Percentiles rank a stretch among this genome's conserved stretches.
These are phyloP conservation scores for Rhynchospora breviuscula DNA, from an alignment of 176 grass and related monocot genomes.

Conservation along the genomic window DNA sequence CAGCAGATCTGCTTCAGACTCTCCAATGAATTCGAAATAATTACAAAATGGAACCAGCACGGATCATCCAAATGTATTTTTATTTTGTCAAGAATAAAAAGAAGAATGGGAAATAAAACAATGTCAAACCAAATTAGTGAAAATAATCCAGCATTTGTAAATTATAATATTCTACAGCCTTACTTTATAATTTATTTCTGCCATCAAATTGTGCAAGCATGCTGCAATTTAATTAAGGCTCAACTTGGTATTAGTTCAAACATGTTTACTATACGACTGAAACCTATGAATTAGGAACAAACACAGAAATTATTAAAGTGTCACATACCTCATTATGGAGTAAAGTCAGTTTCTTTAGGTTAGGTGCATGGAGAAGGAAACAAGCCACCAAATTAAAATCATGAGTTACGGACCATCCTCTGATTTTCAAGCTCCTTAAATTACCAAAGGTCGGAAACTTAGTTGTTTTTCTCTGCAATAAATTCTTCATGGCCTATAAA, in stretches of 20 bases:
- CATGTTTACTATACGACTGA: not conserved
- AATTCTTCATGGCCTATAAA: not conserved
- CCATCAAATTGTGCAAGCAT: not conserved
- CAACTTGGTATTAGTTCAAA: not conserved
- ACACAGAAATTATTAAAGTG: not conserved
- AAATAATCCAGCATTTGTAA: not conserved
- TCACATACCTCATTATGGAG: not conserved
- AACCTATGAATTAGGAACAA: not conserved
- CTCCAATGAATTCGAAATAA: too few species aligned
- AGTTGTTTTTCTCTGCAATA: not conserved
- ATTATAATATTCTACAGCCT: too few species aligned
- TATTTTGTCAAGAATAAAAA: too few species aligned
- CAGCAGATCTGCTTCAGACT: not conserved
- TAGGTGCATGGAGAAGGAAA: not conserved
- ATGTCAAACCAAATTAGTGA: too few species aligned
- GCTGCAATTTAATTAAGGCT: not conserved
- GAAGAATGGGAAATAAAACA: too few species aligned
- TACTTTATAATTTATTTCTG: not conserved
- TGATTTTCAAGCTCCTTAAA: conserved; percentile 7
- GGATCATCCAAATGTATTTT: too few species aligned
- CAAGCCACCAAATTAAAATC: not conserved
- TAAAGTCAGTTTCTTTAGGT: not conserved
- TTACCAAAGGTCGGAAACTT: conserved; percentile 9
- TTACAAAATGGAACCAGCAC: too few species aligned
- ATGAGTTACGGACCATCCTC: not conserved